phyloP scores from a whole-genome alignment of 352 stramenopile genomes.

The Blastocystis sp. region DNA sequence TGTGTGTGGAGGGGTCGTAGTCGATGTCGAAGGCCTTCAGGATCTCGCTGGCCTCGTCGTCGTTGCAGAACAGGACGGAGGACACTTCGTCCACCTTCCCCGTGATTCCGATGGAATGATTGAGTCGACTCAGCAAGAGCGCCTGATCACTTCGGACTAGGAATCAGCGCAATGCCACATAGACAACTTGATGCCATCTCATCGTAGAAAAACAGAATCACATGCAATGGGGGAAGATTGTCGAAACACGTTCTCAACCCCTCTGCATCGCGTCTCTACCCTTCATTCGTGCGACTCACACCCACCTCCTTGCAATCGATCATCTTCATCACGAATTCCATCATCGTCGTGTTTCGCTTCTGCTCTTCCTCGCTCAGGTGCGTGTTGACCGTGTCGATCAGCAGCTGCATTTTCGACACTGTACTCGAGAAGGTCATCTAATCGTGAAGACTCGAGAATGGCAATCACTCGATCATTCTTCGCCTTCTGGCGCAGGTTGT shows the following conservation, averaged over 20 bases:
- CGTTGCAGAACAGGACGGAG: neutral
- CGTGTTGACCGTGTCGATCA: neutral
- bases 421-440: slow-evolving; percentile 38
- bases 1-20: neutral
- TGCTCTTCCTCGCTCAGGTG: neutral
- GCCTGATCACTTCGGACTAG: neutral
- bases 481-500: slow-evolving; percentile 1
- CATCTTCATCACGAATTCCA: neutral
- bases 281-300: neutral
- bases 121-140: neutral
- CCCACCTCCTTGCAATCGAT: slow-evolving; percentile 20
- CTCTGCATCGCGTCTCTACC: neutral
- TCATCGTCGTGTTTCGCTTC: neutral
- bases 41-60: neutral
- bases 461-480: neutral
- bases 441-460: neutral
- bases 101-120: neutral
- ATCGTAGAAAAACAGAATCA: slow-evolving; percentile 56
- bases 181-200: neutral
- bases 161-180: neutral
- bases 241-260: neutral
- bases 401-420: slow-evolving; percentile 16
- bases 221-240: neutral
- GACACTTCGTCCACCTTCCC: neutral
- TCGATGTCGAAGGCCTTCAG: neutral